These are phyloP conservation scores for Phanerochaete sordida DNA, from an alignment of 768 basidiomycete genomes.

Conservation along the genomic window DNA sequence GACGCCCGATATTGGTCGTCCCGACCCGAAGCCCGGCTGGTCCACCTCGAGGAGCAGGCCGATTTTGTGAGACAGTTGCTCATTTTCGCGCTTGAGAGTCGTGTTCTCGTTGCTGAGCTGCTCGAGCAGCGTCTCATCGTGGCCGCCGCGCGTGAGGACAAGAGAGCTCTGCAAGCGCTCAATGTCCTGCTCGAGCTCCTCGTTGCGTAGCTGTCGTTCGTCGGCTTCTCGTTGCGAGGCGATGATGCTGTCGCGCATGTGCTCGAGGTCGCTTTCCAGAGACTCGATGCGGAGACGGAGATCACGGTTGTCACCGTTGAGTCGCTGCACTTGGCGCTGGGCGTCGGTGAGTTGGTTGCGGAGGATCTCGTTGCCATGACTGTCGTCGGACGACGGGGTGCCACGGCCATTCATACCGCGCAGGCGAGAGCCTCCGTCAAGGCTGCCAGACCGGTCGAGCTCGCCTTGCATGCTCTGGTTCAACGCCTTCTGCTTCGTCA, in stretches of 20 bases:
- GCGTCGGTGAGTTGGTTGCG: constrained; percentile 73
- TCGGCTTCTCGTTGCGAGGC: constrained; percentile 77
- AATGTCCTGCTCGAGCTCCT: constrained; percentile 79
- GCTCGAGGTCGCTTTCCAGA: constrained; percentile 73
- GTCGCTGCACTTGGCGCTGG: constrained; percentile 70
- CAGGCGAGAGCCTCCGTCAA: constrained; percentile 45
- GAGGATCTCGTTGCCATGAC: constrained; percentile 46
- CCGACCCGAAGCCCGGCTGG: constrained; percentile 64
- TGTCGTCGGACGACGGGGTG: constrained; percentile 77
- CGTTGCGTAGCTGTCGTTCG: constrained; percentile 68
- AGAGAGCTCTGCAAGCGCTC: constrained; percentile 73
- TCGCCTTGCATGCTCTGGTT: constrained; percentile 83
- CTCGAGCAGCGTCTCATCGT: constrained; percentile 75
- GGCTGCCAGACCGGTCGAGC: constrained; percentile 69
- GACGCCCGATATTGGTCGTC: constrained; percentile 56
- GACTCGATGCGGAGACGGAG: constrained; percentile 67
- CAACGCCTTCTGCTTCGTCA: constrained; percentile 83
- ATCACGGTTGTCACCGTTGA: constrained; percentile 74
- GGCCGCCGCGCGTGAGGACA: constrained; percentile 68
- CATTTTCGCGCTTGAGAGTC: constrained; percentile 77
- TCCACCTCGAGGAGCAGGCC: constrained; percentile 85
- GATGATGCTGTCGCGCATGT: constrained; percentile 65
- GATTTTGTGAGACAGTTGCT: constrained; percentile 89
- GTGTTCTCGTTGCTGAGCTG: constrained; percentile 81
- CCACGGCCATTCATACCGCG: constrained; percentile 67